These are phyloP conservation scores for Fusarium citri DNA, from an alignment of 2,329 filamentous ascomycete genomes.

Conservation along the genomic window DNA sequence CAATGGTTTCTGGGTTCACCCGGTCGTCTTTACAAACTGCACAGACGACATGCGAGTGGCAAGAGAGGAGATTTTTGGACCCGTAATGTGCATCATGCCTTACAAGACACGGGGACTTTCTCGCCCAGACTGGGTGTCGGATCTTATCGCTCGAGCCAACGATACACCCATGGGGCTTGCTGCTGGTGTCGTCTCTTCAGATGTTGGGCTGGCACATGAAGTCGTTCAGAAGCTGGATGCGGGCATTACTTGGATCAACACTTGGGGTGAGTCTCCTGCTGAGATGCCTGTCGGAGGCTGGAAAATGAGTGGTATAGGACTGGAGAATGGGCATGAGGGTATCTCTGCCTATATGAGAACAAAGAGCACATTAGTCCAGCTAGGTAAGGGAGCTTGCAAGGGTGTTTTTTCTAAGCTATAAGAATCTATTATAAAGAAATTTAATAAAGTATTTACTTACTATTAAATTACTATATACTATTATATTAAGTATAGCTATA, in stretches of 20 bases:
- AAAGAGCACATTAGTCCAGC: slow-evolving; percentile 89
- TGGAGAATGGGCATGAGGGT: slow-evolving; percentile 85
- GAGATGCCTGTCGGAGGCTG: slow-evolving; percentile 94
- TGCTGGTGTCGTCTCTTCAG: slow-evolving; percentile 83
- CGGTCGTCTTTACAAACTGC: slow-evolving; percentile 89
- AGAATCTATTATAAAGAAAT: background rate
- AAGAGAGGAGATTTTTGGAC: slow-evolving; percentile 88
- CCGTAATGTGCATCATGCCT: slow-evolving; percentile 83
- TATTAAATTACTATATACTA: too few relatives aligned
- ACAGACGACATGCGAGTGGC: slow-evolving; percentile 84
- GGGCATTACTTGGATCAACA: slow-evolving; percentile 92
- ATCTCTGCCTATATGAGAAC: slow-evolving; percentile 86
- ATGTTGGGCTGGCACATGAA: slow-evolving; percentile 78
- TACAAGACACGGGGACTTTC: slow-evolving; percentile 65
- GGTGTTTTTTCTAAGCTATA: slow-evolving; percentile 78
- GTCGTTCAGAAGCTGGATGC: slow-evolving; percentile 79
- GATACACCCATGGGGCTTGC: slow-evolving; percentile 81
- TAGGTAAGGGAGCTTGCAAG: slow-evolving; percentile 72
- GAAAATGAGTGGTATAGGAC: slow-evolving; percentile 89
- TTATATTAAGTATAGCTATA: too few relatives aligned
- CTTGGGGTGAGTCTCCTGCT: slow-evolving; percentile 90
- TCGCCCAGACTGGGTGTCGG: slow-evolving; percentile 64
- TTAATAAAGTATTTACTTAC: background rate
- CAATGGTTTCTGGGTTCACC: slow-evolving; percentile 84
- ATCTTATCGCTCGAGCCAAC: slow-evolving; percentile 80